Evolutionary conservation across 2,329 filamentous ascomycete species (phyloP), one percentile per base, ranked within the genome.

Genomic region (Fusarium setosum): DNA sequence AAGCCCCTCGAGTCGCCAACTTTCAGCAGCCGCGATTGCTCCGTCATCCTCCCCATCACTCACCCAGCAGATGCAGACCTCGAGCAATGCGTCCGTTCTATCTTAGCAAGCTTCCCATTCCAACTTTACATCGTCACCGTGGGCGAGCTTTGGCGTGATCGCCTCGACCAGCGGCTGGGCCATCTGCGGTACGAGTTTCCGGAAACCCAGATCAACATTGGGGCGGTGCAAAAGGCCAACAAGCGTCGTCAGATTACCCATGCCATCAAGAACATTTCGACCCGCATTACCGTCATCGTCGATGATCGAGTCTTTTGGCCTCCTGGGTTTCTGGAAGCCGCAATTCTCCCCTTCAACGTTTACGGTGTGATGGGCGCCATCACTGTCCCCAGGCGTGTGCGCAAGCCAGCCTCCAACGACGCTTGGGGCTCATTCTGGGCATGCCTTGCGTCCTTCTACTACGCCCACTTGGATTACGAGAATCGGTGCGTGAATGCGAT

Each of bases 251-350:
- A 71, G 44, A 61, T 71, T 10, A 35, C 32, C 4, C 66, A 66
- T 8, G 68, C 63, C 6, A 20, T 69, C 10, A 31, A 12, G 3
- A 18, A 12, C 2, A 18, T 63, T 26, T 11, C 5, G 1, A 56
- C 48, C 12, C 6, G 21, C 1, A 47, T 71, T 29, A 68, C 52
- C 6, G 42, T 55, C 4, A 17, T 71, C 2, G 32, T 50, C 4
- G 68, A 71, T 2, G 68, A 71, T n/a, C 13, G 47, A 10, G 47
- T 61, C 10, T 20, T 50, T 3, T 71, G 68, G 68, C 54, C 60
- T 15, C 4, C 6, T 1, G 8, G 6, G 1, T 71, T 71, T 24
- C 41, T 71, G 6, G 5, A 12, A 2, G 35, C 50, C 4, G 58
- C 61, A 5, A n/a, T 61, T 3, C 24, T 18, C 6, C 60, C 66